Conservation (phyloP, 1,284 basidiomycete species). For the Hymenochaete sp. region DNA sequence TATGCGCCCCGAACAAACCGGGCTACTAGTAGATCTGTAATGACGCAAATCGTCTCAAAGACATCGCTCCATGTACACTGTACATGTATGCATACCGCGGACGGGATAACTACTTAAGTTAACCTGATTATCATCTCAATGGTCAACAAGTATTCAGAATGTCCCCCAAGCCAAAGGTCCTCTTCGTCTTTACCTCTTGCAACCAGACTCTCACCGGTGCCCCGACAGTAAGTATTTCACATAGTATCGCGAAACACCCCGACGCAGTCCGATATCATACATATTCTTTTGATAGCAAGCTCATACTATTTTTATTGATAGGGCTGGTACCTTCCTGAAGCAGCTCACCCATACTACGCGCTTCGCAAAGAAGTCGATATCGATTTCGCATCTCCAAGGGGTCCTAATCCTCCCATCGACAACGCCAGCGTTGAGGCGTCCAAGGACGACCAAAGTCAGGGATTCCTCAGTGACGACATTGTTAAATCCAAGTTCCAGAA, state of each 20-base stretch:
- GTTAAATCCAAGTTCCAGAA: constrained; percentile 50
- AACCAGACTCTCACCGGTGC: constrained; percentile 50
- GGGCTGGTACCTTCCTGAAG: constrained; percentile 69
- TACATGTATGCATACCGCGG: no score
- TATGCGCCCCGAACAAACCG: no score
- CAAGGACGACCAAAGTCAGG: constrained; percentile 47
- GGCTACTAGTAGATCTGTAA: no score
- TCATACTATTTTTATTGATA: constrained; percentile 21
- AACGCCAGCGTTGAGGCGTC: constrained; percentile 49
- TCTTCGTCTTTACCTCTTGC: constrained; percentile 71
- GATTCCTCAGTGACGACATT: constrained; percentile 55
- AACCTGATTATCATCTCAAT: no score
- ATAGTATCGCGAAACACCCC: not conserved
- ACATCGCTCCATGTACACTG: no score
- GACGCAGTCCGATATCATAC: not conserved
- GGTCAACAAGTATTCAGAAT: constrained; percentile 8
- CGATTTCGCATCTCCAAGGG: constrained; percentile 63
- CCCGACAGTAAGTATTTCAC: constrained; percentile 39
- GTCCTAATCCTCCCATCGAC: constrained; percentile 70
- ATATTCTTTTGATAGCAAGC: not conserved
- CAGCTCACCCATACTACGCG: constrained; percentile 74
- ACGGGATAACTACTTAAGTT: no score
- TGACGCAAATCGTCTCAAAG: no score
- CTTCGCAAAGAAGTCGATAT: constrained; percentile 49
- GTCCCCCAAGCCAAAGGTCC: constrained; percentile 41